Conservation (phyloP, 2,329 filamentous ascomycete species). For the Epicoccum nigrum region DNA sequence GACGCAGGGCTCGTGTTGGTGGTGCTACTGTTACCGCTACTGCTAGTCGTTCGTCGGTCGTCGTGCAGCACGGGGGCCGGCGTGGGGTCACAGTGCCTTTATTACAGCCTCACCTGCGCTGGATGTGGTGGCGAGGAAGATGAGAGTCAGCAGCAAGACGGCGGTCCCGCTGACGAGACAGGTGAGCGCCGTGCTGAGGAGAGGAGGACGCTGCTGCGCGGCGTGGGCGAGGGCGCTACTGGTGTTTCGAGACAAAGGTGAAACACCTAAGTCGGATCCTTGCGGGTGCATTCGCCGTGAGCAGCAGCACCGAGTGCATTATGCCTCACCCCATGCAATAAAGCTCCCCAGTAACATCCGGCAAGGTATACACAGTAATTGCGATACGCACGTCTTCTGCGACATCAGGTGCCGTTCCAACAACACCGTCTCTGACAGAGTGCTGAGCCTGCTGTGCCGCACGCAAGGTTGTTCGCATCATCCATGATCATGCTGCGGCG, state of each 20-base stretch:
- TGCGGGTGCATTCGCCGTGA: constrained; percentile 4
- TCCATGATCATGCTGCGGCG: neutral
- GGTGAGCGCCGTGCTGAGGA: constrained; percentile 10
- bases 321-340: constrained; percentile 1
- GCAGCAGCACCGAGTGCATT: neutral
- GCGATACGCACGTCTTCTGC: constrained; percentile 6
- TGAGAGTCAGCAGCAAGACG: constrained; percentile 13
- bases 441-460: constrained; percentile 2
- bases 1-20: constrained; percentile 7
- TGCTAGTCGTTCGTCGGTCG: neutral
- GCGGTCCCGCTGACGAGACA: constrained; percentile 11
- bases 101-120: constrained; percentile 7
- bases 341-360: neutral
- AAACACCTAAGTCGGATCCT: constrained; percentile 4
- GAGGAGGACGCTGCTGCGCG: constrained; percentile 3
- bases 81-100: constrained; percentile 12
- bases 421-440: neutral
- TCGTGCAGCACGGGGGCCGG: constrained; percentile 12
- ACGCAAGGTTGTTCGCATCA: neutral
- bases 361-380: constrained; percentile 9
- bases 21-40: neutral
- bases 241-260: constrained; percentile 2
- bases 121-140: constrained; percentile 6
- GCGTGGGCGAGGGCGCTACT: constrained; percentile 13
- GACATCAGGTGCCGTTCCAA: neutral